Evolutionary conservation across 768 basidiomycete species (phyloP).

Genomic region (Xerocomus brunneocitrinus): DNA sequence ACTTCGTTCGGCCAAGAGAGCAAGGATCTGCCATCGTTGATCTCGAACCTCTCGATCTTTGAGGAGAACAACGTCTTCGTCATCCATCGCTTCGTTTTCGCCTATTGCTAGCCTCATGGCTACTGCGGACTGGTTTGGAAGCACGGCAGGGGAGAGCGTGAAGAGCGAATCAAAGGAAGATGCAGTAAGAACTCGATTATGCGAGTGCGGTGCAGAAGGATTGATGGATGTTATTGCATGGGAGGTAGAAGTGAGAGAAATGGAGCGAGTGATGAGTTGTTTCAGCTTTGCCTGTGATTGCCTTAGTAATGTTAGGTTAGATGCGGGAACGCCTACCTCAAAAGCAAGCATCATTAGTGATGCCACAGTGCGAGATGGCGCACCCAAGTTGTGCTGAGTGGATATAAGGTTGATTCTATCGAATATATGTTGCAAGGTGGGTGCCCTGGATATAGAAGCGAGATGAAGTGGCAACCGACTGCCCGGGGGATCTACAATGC

Average conservation of each 20-base stretch:
- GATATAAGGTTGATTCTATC: conserved; percentile 80
- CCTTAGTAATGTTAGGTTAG: neutral
- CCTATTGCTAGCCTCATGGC: conserved; percentile 65
- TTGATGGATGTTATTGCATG: conserved; percentile 73
- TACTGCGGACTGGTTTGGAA: conserved; percentile 77
- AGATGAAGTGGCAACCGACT: conserved; percentile 68
- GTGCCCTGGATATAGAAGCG: conserved; percentile 67
- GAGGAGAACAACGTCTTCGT: conserved; percentile 47
- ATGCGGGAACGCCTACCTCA: conserved; percentile 46
- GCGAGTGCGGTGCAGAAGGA: conserved; percentile 44
- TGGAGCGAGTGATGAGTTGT: conserved; percentile 74
- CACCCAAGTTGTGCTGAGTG: conserved; percentile 65
- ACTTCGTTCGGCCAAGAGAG: conserved; percentile 68
- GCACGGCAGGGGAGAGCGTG: conserved; percentile 67
- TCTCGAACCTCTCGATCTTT: conserved; percentile 65
- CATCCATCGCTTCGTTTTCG: conserved; percentile 43
- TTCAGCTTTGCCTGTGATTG: conserved; percentile 67
- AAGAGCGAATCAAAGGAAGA: conserved; percentile 76
- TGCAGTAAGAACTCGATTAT: conserved; percentile 49
- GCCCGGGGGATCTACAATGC: conserved; percentile 57
- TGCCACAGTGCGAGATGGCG: conserved; percentile 59
- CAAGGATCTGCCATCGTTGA: conserved; percentile 73
- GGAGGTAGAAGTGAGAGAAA: conserved; percentile 72
- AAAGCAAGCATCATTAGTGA: conserved; percentile 72
- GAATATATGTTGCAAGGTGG: conserved; percentile 70